These are phyloP conservation scores for Citrus mangshanensis DNA, from an alignment of 345 rosid genomes.

Conservation along the genomic window DNA sequence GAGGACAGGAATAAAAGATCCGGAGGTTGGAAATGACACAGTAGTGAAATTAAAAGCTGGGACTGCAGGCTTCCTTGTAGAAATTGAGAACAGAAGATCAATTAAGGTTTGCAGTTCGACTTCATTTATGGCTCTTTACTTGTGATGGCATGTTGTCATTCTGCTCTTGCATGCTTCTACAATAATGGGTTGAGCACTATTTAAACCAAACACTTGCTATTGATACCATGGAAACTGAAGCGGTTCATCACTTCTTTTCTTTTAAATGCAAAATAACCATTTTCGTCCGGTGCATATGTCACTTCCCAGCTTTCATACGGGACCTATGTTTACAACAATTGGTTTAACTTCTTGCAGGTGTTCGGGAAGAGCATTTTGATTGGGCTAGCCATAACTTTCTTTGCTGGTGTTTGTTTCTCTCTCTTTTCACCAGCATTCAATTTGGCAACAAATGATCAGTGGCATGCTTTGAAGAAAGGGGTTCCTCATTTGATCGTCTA, in stretches of 20 bases:
- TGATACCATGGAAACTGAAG: background rate
- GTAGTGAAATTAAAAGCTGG: constrained; percentile 43
- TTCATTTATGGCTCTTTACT: background rate
- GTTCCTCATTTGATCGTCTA: constrained; percentile 67
- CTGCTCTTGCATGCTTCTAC: background rate
- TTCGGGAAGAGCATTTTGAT: constrained; percentile 62
- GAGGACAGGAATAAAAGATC: constrained; percentile 30
- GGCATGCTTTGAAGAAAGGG: constrained; percentile 65
- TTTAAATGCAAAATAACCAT: background rate
- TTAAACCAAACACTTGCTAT: background rate
- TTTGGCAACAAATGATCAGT: constrained; percentile 85
- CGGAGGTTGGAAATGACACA: constrained; percentile 27
- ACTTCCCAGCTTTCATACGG: background rate
- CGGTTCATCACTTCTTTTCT: background rate
- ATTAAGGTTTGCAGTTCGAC: constrained; percentile 57
- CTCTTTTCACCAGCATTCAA: constrained; percentile 90
- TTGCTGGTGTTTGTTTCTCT: constrained; percentile 74
- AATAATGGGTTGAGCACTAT: background rate
- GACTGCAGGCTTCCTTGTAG: constrained; percentile 53
- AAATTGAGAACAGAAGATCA: constrained; percentile 64
- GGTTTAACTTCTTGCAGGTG: constrained; percentile 38
- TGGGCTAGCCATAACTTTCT: constrained; percentile 59
- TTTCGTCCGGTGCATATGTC: background rate
- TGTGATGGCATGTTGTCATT: background rate
- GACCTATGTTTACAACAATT: background rate